phyloP scores from a whole-genome alignment of 2,329 filamentous ascomycete species.

The Botrytis deweyae region DNA sequence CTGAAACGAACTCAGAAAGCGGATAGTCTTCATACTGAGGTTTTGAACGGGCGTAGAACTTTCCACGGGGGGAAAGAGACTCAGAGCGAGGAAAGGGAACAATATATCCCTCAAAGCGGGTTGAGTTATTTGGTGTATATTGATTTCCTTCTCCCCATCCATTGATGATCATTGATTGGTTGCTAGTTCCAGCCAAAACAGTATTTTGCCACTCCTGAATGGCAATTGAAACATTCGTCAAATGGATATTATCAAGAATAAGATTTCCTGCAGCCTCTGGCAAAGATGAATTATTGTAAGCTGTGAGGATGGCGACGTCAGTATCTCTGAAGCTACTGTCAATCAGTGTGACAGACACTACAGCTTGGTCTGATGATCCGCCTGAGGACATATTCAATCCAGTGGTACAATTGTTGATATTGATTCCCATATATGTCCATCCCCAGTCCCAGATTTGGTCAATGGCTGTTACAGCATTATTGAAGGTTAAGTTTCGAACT shows the following conservation, averaged over 20 bases:
- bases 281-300: slow-evolving; percentile 52
- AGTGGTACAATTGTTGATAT: slow-evolving; percentile 51
- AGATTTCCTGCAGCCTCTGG: slow-evolving; percentile 25
- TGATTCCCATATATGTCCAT: slow-evolving; percentile 53
- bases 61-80: neutral
- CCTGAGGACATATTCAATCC: slow-evolving; percentile 52
- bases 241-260: slow-evolving; percentile 20
- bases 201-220: slow-evolving; percentile 41
- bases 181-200: slow-evolving; percentile 30
- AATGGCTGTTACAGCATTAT: slow-evolving; percentile 52
- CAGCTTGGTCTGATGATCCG: slow-evolving; percentile 44
- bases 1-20: slow-evolving; percentile 45
- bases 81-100: slow-evolving; percentile 37
- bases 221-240: slow-evolving; percentile 18
- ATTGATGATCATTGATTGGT: slow-evolving; percentile 32
- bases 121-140: slow-evolving; percentile 55
- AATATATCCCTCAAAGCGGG: slow-evolving; percentile 43
- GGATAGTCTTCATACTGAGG: slow-evolving; percentile 50
- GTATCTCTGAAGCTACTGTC: slow-evolving; percentile 54
- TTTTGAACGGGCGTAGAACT: slow-evolving; percentile 53
- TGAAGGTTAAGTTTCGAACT: slow-evolving; percentile 50
- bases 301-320: slow-evolving; percentile 50
- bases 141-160: slow-evolving; percentile 38
- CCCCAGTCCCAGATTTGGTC: slow-evolving; percentile 60
- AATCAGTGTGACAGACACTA: slow-evolving; percentile 57